These are phyloP conservation scores for Rhinocladiella mackenziei DNA, from an alignment of 2,329 filamentous ascomycete genomes.

Conservation along the genomic window DNA sequence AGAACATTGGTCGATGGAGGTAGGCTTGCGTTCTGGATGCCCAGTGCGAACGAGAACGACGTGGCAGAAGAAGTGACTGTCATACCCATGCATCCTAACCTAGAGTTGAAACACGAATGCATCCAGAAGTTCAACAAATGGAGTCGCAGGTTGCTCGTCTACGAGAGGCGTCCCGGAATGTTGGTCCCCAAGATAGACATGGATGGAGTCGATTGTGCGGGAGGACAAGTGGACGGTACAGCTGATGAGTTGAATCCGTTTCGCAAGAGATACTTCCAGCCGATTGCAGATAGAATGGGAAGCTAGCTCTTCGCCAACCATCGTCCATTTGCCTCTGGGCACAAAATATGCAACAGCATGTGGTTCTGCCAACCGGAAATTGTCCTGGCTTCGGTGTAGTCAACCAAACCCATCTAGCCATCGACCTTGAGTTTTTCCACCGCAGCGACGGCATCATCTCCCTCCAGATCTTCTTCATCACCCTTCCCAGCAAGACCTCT, in stretches of 20 bases:
- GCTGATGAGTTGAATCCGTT: constrained; percentile 66
- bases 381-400: not conserved
- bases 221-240: constrained; percentile 41
- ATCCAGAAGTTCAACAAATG: constrained; percentile 88
- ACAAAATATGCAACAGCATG: too few species aligned
- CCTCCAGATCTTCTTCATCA: constrained; percentile 64
- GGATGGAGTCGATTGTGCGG: constrained; percentile 2
- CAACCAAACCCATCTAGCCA: constrained; percentile 33
- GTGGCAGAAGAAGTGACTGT: constrained; percentile 57
- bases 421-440: constrained; percentile 70
- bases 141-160: constrained; percentile 85
- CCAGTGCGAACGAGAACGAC: constrained; percentile 76
- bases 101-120: constrained; percentile 72
- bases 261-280: constrained; percentile 46
- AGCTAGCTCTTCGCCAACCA: constrained; percentile 7
- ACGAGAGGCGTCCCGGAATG: constrained; percentile 63
- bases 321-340: not conserved
- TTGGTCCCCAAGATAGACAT: constrained; percentile 14
- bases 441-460: constrained; percentile 57
- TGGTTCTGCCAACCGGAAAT: too few species aligned
- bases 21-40: constrained; percentile 93
- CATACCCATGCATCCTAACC: constrained; percentile 57
- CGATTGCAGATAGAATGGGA: constrained; percentile 15
- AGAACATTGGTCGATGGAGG: constrained; percentile 73
- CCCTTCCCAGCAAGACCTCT: constrained; percentile 63